Evolutionary conservation across 331 rosid genomes (phyloP), one percentile per base, ranked within the genome.

Genomic region (Ulmus americana): DNA sequence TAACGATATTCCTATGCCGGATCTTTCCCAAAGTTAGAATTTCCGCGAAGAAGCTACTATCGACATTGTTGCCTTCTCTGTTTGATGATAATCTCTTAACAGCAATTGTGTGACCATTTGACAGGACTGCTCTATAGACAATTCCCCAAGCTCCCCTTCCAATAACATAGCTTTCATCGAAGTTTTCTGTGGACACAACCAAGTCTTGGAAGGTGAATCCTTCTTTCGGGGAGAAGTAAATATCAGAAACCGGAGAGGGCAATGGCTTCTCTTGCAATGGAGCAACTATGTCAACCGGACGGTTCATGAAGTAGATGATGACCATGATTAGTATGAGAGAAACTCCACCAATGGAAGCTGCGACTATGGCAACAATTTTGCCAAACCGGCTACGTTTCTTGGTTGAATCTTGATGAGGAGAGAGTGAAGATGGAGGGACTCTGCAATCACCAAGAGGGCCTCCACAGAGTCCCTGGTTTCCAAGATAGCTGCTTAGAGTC

Each of bases 61-160:
- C 72, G 49, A 63, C 72, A n/a, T 64, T 51, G 76, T 46, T 70
- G 16, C 72, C 76, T 18, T 76, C 80, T 59, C 64, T 48, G 76
- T 45, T 64, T 62, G 80, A 76, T 49, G 6, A 46, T 11, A 70
- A 67, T 59, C 70, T 76, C 76, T 70, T 76, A 50, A 76, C 72
- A 38, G 80, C 76, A 40, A 76, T 35, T 52, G 56, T 70, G 6
- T 39, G 45, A 45, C 63, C 54, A 1, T 14, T 46, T 0, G 61
- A 48, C 71, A 64, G 53, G 14, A 45, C 68, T 2, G 76, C 80
- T 70, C 52, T 76, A 52, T 76, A 76, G 7, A 70, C 80, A 6
- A 64, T 70, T 22, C 76, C 80, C 45, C 72, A 76, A 8, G 72
- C 80, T 70, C 80, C 80, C 43, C 80, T 70, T 51, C 80, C 80